Conservation (phyloP, 148 eudicot species). For the Oxyria digyna region DNA sequence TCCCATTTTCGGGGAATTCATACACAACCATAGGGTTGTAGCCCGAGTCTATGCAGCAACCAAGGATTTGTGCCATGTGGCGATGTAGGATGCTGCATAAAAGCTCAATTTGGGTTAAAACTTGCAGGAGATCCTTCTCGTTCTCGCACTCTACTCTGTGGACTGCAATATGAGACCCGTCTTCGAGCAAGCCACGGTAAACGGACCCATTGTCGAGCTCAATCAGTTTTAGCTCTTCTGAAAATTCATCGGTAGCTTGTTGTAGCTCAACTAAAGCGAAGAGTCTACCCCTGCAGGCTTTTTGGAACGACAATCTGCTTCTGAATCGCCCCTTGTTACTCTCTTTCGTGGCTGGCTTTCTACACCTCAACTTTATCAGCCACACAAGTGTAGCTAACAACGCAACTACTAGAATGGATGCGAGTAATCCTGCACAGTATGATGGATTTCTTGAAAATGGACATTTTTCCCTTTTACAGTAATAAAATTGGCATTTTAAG, state of each 20-base stretch:
- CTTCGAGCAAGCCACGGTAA: slow-evolving; percentile 45
- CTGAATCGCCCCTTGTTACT: slow-evolving; percentile 22
- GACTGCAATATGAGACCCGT: slow-evolving; percentile 46
- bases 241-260: slow-evolving; percentile 64
- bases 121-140: slow-evolving; percentile 39
- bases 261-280: slow-evolving; percentile 62
- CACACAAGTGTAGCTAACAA: background rate
- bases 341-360: slow-evolving; percentile 8
- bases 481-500: background rate
- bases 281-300: slow-evolving; percentile 27
- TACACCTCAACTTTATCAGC: background rate
- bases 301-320: slow-evolving; percentile 30
- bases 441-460: background rate
- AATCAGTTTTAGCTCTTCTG: slow-evolving; percentile 25
- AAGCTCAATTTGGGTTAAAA: slow-evolving; percentile 39
- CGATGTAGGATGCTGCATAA: slow-evolving; percentile 44
- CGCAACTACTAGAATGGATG: background rate
- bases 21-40: slow-evolving; percentile 54
- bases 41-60: slow-evolving; percentile 59
- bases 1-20: slow-evolving; percentile 55
- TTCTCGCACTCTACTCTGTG: slow-evolving; percentile 46
- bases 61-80: slow-evolving; percentile 53
- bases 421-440: background rate
- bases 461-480: background rate
- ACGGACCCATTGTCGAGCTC: slow-evolving; percentile 17